Evolutionary conservation across 345 rosid genomes (phyloP).

Genomic region (Laguncularia racemosa): DNA sequence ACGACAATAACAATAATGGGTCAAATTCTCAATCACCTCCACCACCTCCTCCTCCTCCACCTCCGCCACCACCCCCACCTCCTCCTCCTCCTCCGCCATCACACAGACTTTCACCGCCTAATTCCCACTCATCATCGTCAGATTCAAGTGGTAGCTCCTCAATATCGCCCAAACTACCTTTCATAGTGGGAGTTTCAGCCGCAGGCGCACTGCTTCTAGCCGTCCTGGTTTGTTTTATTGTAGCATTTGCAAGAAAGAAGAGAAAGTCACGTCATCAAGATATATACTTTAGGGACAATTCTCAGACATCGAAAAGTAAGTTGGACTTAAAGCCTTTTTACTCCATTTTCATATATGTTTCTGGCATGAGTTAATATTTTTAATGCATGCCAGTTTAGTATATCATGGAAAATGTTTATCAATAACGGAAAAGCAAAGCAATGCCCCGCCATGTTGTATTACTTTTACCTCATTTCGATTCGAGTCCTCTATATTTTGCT

Average conservation of each 20-base stretch:
- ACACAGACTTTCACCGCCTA: conserved; percentile 5
- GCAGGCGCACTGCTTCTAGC: conserved; percentile 37
- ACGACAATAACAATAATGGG: not conserved
- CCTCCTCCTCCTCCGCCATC: conserved; percentile 32
- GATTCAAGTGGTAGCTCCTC: conserved; percentile 4
- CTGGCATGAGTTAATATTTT: no score
- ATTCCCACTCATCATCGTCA: conserved; percentile 6
- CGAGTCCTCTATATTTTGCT: no score
- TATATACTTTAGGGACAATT: conserved; percentile 26
- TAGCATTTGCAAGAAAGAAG: conserved; percentile 43
- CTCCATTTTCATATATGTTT: not conserved
- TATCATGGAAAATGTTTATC: no score
- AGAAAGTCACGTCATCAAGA: conserved; percentile 24
- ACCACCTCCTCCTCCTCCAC: conserved; percentile 26
- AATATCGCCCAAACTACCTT: conserved; percentile 5
- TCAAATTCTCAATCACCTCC: conserved; percentile 11
- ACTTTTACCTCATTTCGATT: no score
- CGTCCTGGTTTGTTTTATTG: conserved; percentile 24
- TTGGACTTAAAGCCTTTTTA: conserved; percentile 3
- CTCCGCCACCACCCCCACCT: conserved; percentile 20
- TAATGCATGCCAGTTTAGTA: no score
- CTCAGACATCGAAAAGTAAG: conserved; percentile 11
- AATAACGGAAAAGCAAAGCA: no score
- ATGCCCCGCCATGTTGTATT: no score
- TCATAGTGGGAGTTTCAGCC: conserved; percentile 30